These are phyloP conservation scores for Oryza punctata DNA, from an alignment of 176 grass and related monocot genomes.

Conservation along the genomic window DNA sequence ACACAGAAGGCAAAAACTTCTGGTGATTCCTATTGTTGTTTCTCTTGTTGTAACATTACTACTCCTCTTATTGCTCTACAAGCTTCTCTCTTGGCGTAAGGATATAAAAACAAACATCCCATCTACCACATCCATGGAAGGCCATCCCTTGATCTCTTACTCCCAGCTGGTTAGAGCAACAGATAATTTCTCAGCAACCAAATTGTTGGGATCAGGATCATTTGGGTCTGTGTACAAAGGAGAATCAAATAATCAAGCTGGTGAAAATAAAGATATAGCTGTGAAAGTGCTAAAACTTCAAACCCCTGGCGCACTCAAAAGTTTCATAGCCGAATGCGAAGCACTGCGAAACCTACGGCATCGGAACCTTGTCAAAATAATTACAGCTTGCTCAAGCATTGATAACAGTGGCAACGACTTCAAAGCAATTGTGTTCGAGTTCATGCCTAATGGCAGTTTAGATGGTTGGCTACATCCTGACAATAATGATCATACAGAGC, in stretches of 20 bases:
- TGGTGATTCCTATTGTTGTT: neutral
- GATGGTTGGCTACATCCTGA: constrained; percentile 36
- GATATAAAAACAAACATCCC: neutral
- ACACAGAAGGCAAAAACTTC: neutral
- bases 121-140: neutral
- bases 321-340: constrained; percentile 43
- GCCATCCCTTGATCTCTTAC: constrained; percentile 5
- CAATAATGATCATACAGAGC: neutral
- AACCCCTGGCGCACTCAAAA: neutral
- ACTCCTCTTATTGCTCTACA: neutral
- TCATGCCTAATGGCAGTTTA: constrained; percentile 32
- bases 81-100: neutral
- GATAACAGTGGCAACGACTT: constrained; percentile 34
- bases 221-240: constrained; percentile 37
- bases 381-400: constrained; percentile 41
- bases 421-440: constrained; percentile 42
- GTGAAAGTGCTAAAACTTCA: constrained; percentile 42
- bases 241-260: neutral
- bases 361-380: constrained; percentile 28
- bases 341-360: constrained; percentile 21
- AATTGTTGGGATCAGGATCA: constrained; percentile 20
- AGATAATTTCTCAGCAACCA: neutral
- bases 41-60: neutral
- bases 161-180: constrained; percentile 12
- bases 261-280: neutral